Evolutionary conservation across 352 stramenopile genomes (phyloP).

Genomic region (Globisporangium perplexum): DNA sequence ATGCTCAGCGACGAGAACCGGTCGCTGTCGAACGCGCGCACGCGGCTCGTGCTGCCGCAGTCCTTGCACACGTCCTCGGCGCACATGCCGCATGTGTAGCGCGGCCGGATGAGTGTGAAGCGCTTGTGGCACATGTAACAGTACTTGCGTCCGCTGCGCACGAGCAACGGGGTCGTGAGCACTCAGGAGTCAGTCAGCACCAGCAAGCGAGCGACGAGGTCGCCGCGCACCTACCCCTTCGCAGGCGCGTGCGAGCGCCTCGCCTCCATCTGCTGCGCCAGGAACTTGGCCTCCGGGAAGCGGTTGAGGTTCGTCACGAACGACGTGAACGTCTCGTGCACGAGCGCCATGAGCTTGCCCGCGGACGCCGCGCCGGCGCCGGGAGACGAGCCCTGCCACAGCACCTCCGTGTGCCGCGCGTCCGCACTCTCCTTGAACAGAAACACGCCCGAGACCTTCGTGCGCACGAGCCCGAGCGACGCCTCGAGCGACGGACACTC

Average conservation of each 20-base stretch:
- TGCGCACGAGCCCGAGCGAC: constrained; percentile 41
- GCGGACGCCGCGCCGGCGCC: constrained; percentile 31
- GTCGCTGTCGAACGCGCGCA: constrained; percentile 39
- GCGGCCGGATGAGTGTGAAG: constrained; percentile 59
- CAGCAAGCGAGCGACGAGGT: too few species aligned
- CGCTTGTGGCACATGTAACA: constrained; percentile 73
- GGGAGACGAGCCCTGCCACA: constrained; percentile 52
- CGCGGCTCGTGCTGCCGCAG: constrained; percentile 49
- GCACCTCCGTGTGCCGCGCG: constrained; percentile 31
- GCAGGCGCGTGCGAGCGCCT: constrained; percentile 33
- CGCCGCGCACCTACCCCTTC: constrained; percentile 25
- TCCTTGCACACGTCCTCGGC: constrained; percentile 68
- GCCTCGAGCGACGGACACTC: constrained; percentile 49
- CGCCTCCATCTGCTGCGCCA: constrained; percentile 46
- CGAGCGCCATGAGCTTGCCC: constrained; percentile 33
- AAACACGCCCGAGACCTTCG: constrained; percentile 47
- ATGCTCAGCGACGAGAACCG: constrained; percentile 26
- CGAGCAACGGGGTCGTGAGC: background rate
- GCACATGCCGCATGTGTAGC: constrained; percentile 61
- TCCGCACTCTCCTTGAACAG: constrained; percentile 51
- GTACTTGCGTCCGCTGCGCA: constrained; percentile 45
- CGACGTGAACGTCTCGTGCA: constrained; percentile 58
- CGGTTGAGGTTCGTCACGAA: constrained; percentile 51
- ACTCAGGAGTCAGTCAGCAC: too few species aligned
- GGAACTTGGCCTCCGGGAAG: constrained; percentile 50